Percentiles rank a stretch among this genome's conserved stretches.
Evolutionary conservation across 2,329 filamentous ascomycete species (phyloP).

Genomic region (Cercospora berteroae): DNA sequence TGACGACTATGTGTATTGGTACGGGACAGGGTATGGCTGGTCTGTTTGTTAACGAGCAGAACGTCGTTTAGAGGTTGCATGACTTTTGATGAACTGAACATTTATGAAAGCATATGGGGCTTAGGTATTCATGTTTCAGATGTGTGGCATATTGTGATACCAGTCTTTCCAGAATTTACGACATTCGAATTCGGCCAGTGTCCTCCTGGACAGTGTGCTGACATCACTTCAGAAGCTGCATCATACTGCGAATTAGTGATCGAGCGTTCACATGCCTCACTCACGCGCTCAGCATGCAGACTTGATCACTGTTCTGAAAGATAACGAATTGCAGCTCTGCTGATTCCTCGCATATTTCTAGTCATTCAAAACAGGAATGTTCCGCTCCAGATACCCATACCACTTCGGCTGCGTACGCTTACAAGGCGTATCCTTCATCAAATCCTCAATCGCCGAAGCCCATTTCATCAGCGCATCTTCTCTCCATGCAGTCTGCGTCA

Average conservation of each 20-base stretch:
- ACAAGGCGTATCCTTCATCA: constrained; percentile 28
- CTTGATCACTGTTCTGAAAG: neutral
- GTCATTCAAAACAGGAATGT: constrained; percentile 35
- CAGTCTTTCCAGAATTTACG: neutral
- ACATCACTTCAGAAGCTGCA: too few relatives aligned
- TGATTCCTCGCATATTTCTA: neutral
- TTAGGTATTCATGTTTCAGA: neutral
- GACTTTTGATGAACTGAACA: neutral
- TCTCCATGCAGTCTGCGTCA: constrained; percentile 39
- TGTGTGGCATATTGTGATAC: neutral
- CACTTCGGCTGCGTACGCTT: constrained; percentile 38
- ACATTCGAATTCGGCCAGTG: too few relatives aligned
- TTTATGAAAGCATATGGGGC: neutral
- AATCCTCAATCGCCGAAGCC: constrained; percentile 49
- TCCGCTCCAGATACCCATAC: constrained; percentile 41
- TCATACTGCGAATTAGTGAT: neutral
- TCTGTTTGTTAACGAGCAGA: constrained; percentile 64
- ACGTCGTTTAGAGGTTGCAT: neutral
- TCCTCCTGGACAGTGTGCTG: too few relatives aligned
- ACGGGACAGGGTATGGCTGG: constrained; percentile 67
- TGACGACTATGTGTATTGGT: constrained; percentile 86
- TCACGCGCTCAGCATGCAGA: neutral
- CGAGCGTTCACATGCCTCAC: neutral
- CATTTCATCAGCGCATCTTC: constrained; percentile 36
- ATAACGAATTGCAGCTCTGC: neutral